Conservation (phyloP, 768 basidiomycete genomes). For the Mycena albidolilacea region DNA sequence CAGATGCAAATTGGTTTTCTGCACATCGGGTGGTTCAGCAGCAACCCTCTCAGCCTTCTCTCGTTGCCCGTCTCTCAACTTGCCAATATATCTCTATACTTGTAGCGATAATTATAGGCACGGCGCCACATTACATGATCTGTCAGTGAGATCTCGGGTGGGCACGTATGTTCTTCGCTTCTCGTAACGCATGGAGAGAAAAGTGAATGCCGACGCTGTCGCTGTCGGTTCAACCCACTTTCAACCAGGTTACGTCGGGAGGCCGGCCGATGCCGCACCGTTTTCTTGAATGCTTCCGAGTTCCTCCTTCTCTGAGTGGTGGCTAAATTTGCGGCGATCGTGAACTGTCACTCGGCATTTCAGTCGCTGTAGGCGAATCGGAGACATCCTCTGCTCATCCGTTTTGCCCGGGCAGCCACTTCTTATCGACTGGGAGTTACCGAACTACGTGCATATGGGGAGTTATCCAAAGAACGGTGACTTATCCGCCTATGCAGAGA, state of each 20-base stretch:
- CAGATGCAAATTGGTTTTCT: constrained; percentile 3
- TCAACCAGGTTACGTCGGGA: background rate
- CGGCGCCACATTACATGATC: constrained; percentile 19
- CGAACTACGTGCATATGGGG: background rate
- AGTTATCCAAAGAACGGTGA: constrained; percentile 5
- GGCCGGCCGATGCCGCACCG: constrained; percentile 20
- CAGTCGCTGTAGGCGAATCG: background rate
- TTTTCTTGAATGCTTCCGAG: constrained; percentile 11
- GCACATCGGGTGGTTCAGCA: background rate
- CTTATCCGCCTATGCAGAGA: constrained; percentile 17
- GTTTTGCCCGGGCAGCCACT: background rate
- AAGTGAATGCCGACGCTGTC: constrained; percentile 3
- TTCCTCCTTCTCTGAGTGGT: constrained; percentile 2
- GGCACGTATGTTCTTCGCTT: background rate
- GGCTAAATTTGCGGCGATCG: constrained; percentile 8
- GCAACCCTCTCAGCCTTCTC: background rate
- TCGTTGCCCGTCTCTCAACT: background rate
- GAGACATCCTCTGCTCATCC: background rate
- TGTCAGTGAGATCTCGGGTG: background rate
- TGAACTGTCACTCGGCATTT: constrained; percentile 6
- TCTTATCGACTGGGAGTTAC: constrained; percentile 18
- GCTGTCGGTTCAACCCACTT: background rate
- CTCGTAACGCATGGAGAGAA: background rate
- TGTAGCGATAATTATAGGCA: constrained; percentile 7
- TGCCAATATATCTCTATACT: constrained; percentile 29